Evolutionary conservation across 805 yeast species (phyloP).

Genomic region (Millerozyma acaciae): DNA sequence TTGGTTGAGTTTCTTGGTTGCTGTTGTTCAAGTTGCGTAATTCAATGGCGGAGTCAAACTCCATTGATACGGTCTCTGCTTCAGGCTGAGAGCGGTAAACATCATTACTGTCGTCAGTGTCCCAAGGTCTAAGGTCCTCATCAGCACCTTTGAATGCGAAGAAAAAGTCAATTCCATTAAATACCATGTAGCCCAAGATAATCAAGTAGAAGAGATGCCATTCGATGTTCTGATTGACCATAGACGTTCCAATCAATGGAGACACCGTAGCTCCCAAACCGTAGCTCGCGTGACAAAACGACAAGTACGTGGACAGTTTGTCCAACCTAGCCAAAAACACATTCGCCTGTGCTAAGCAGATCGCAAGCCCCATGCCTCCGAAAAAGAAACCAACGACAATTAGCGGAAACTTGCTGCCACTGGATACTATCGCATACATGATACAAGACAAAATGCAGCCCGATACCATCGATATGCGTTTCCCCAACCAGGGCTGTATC

Average conservation of each 20-base stretch:
- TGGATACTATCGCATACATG: slow-evolving; percentile 44
- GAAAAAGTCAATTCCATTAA: slow-evolving; percentile 29
- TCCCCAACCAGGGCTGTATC: slow-evolving; percentile 20
- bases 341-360: slow-evolving; percentile 47
- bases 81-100: no score
- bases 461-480: slow-evolving; percentile 15
- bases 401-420: slow-evolving; percentile 48
- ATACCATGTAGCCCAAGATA: slow-evolving; percentile 36
- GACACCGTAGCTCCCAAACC: slow-evolving; percentile 71
- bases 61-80: no score
- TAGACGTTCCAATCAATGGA: slow-evolving; percentile 59
- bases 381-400: slow-evolving; percentile 49
- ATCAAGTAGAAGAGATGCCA: slow-evolving; percentile 58
- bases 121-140: slow-evolving; percentile 39
- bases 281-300: slow-evolving; percentile 62
- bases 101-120: slow-evolving; percentile 11
- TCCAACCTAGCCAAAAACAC: slow-evolving; percentile 47
- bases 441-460: slow-evolving; percentile 34
- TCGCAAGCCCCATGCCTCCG: slow-evolving; percentile 58
- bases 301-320: slow-evolving; percentile 55
- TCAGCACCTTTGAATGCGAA: slow-evolving; percentile 49
- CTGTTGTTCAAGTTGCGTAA: not conserved
- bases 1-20: not conserved
- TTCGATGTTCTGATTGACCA: slow-evolving; percentile 44
- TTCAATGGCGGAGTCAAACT: slow-evolving; percentile 1